Percentiles rank a stretch among this genome's conserved stretches.
Conservation (phyloP, 2,329 filamentous ascomycete genomes). For the Chalara sp. region DNA sequence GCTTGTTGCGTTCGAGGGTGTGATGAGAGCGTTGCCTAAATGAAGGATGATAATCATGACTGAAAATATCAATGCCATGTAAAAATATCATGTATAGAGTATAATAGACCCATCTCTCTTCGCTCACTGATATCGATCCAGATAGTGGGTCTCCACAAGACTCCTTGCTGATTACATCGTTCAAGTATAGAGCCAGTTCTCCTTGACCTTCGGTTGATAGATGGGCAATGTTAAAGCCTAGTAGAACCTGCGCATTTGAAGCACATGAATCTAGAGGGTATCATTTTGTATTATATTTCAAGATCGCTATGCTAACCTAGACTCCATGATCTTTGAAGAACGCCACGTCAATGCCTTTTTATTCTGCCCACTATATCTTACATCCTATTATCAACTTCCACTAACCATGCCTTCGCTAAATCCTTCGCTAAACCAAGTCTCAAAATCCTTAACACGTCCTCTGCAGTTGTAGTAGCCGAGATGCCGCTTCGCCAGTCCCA, state of each 20-base stretch:
- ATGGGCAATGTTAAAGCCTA: too few species aligned
- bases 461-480: slow-evolving; percentile 49
- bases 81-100: too few species aligned
- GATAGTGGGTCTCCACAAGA: too few species aligned
- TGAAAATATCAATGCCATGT: too few species aligned
- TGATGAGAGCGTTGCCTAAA: slow-evolving; percentile 59
- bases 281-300: slow-evolving; percentile 9
- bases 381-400: slow-evolving; percentile 47
- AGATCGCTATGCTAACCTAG: background rate
- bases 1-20: slow-evolving; percentile 84
- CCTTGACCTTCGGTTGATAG: too few species aligned
- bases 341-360: background rate
- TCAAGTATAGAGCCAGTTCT: too few species aligned
- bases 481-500: slow-evolving; percentile 68
- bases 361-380: slow-evolving; percentile 12
- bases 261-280: slow-evolving; percentile 10
- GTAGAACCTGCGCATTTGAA: too few species aligned
- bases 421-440: slow-evolving; percentile 70
- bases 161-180: too few species aligned
- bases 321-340: background rate
- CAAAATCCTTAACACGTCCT: slow-evolving; percentile 66
- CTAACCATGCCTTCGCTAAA: slow-evolving; percentile 62
- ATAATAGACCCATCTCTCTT: too few species aligned
- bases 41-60: background rate
- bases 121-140: too few species aligned